Evolutionary conservation across 805 yeast genomes (phyloP), one percentile per base, ranked within the genome.

Genomic region (Hagleromyces aurorensis): DNA sequence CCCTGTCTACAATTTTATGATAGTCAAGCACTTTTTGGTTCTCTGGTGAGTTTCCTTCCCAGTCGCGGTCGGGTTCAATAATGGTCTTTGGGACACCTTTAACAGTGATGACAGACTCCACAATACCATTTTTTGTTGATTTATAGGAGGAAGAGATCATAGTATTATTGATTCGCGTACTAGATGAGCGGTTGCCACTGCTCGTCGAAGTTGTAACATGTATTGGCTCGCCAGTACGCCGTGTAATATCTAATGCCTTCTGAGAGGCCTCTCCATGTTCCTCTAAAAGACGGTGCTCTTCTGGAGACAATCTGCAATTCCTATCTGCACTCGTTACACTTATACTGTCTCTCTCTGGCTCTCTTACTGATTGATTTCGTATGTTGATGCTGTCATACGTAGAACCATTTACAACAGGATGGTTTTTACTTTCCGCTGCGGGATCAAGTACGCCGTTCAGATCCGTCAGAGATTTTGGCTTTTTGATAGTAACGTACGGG

Each of bases 81-180:
- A 85, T 81, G 3, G 93, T 84, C 63, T 85, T 85, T 45, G 75
- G 76, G 13, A 82, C 81, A 31, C 95, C 96, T 49, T 78, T 76
- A 16, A 80, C 80, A 29, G 78, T 80, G n/a, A 85, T 75, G 11
- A 85, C 78, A 22, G 82, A 75, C 57, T 85, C 96, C 32, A 82
- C 70, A 31, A 85, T 76, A 6, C 89, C 56, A 25, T 50, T 48
- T 19, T 42, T 44, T 23, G 48, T 44, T n/a, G 44, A 32, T 20
- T 46, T 40, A 31, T 43, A 46, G 13, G 49, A 44, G 6, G 52
- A 44, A 3, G 52, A 46, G 19, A 47, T 27, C 24, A 40, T 23
- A 10, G 34, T 31, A n/a, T 25, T 32, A 12, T 25, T 21, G 21
- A 32, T 14, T 27, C 11, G n/a, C 21, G 23, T 14, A 19, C 13